Conservation (phyloP, 2,329 filamentous ascomycete genomes). For the Fusarium tjaetaba region DNA sequence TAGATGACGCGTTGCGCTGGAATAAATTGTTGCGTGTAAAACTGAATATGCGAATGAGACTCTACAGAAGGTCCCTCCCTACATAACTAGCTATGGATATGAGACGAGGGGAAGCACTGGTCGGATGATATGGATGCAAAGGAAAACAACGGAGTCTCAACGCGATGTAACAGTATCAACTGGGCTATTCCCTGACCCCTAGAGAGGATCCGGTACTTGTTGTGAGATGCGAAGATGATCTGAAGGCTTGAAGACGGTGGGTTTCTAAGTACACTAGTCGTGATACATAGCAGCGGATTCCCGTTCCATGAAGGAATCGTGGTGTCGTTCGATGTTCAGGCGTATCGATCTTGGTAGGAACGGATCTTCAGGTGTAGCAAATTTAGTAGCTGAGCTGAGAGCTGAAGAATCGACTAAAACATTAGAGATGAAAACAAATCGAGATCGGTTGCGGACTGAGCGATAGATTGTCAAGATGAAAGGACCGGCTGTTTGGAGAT, state of each 20-base stretch:
- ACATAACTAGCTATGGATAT: conserved; percentile 10
- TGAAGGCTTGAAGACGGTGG: neutral
- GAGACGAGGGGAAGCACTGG: conserved; percentile 30
- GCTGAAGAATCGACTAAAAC: neutral
- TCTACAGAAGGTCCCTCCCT: neutral
- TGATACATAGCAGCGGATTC: neutral
- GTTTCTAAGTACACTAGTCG: neutral
- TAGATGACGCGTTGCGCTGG: conserved; percentile 32
- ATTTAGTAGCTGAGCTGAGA: conserved; percentile 3
- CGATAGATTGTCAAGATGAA: conserved; percentile 7
- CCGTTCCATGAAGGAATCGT: conserved; percentile 3
- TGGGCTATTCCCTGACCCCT: conserved; percentile 29
- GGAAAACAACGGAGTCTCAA: conserved; percentile 18
- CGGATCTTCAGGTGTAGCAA: conserved; percentile 4
- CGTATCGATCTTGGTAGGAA: neutral
- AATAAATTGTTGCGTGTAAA: conserved; percentile 15
- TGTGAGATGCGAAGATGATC: conserved; percentile 21
- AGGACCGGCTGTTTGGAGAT: conserved; percentile 13
- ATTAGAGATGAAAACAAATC: conserved; percentile 16
- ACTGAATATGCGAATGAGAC: conserved; percentile 34
- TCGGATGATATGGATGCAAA: conserved; percentile 16
- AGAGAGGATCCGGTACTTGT: conserved; percentile 37
- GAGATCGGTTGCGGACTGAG: conserved; percentile 3
- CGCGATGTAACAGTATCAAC: conserved; percentile 37
- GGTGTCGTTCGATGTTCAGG: conserved; percentile 19